Evolutionary conservation across 2,329 filamentous ascomycete genomes (phyloP), one percentile per base, ranked within the genome.

Genomic region (Mariannaea sp.): DNA sequence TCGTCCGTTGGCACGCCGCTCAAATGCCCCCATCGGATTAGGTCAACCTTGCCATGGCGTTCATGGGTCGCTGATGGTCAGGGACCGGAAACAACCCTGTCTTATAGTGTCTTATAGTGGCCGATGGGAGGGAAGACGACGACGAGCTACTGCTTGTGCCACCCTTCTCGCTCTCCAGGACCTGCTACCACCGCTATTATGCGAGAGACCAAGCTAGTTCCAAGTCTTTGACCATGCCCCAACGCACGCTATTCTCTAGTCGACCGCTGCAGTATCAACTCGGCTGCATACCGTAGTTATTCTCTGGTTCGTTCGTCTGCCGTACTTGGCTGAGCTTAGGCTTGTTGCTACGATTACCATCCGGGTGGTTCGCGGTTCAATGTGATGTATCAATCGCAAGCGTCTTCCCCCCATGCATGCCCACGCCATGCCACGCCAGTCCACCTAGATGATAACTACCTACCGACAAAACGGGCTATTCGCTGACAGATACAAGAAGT

Each of bases 401-500:
- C 17, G 13, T n/a, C n/a, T n/a, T n/a, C n/a, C n/a, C 35, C 35
- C 42, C 49, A n/a, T n/a, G n/a, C 49, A 52, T 52, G 35, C 45
- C 49, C 51, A 32, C 41, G 41, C 45, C 45, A 53, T 49, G 19
- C 14, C 16, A 13, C 7, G 19, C 19, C 20, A 27, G 43, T 22
- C 42, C 42, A 30, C 42, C 42, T 38, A 42, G 39, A 38, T 12
- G 24, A 32, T n/a, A 32, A 27, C 39, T 49, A n/a, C n/a, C n/a
- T n/a, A n/a, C n/a, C n/a, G n/a, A n/a, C n/a, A n/a, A n/a, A 33
- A 32, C 7, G 40, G 40, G 39, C 44, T 39, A 29, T 33, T 29
- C 29, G 13, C 26, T 20, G 27, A 35, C 20, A 54, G 39, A 54
- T 54, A 54, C 51, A 54, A 54, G 51, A 54, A 48, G 44, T 52